A percentile compares a stretch with the other conserved stretches of the same genome.
Conservation (phyloP, 768 basidiomycete species). For the Phaeotremella skinneri region DNA sequence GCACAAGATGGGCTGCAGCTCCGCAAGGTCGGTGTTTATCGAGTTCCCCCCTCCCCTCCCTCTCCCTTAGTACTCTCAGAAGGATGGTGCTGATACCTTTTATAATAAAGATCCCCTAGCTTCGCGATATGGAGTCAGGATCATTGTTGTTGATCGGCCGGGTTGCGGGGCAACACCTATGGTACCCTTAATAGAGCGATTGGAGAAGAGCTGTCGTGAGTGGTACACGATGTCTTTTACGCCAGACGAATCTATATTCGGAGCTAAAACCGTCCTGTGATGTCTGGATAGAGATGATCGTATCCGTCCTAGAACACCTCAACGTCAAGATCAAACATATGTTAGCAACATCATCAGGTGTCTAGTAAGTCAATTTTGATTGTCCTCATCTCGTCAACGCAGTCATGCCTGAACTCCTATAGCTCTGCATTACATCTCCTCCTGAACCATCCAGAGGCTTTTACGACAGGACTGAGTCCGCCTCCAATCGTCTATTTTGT, state of each 20-base stretch:
- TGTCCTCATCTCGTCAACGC: neutral
- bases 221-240: slow-evolving; percentile 2
- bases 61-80: neutral
- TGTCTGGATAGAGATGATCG: slow-evolving; percentile 32
- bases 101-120: slow-evolving; percentile 34
- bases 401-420: neutral
- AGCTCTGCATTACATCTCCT: slow-evolving; percentile 39
- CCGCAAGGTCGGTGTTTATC: slow-evolving; percentile 28
- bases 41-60: neutral
- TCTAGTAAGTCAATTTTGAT: slow-evolving; percentile 32
- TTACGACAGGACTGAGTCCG: slow-evolving; percentile 19
- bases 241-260: neutral
- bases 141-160: slow-evolving; percentile 45
- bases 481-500: slow-evolving; percentile 38
- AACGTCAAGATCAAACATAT: slow-evolving; percentile 31
- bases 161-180: slow-evolving; percentile 38
- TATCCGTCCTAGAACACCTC: slow-evolving; percentile 41
- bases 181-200: slow-evolving; percentile 34
- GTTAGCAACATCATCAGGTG: slow-evolving; percentile 39
- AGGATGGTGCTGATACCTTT: neutral
- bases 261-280: slow-evolving; percentile 1
- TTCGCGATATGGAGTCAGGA: slow-evolving; percentile 31
- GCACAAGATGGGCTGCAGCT: slow-evolving; percentile 40
- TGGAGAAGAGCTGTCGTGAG: slow-evolving; percentile 37
- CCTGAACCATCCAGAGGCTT: slow-evolving; percentile 25